Percentiles rank a stretch among this genome's conserved stretches.
phyloP scores from a whole-genome alignment of 2,329 filamentous ascomycete genomes.

The Neopestalotiopsis sp. region DNA sequence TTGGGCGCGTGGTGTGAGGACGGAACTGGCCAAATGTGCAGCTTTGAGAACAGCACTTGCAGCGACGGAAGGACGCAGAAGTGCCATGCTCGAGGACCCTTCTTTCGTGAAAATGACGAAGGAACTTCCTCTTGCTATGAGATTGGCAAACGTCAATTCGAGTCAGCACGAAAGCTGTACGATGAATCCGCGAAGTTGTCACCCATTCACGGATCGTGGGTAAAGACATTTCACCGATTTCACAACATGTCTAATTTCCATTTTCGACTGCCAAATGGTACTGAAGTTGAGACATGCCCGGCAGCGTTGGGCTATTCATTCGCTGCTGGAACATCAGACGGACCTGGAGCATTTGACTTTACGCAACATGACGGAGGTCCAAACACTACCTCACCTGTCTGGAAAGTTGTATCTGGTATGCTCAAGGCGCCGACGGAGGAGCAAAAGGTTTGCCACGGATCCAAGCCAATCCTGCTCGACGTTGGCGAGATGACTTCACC shows the following conservation, averaged over 20 bases:
- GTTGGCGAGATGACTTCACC: constrained; percentile 80
- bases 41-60: constrained; percentile 84
- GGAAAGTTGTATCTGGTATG: constrained; percentile 75
- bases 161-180: constrained; percentile 49
- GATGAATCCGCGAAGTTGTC: constrained; percentile 52
- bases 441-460: constrained; percentile 77
- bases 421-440: constrained; percentile 72
- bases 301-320: constrained; percentile 92
- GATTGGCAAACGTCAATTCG: constrained; percentile 75
- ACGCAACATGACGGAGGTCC: constrained; percentile 83
- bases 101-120: constrained; percentile 70
- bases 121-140: constrained; percentile 78
- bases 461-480: constrained; percentile 87
- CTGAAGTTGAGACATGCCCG: constrained; percentile 75
- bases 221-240: constrained; percentile 86
- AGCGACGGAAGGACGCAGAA: constrained; percentile 69
- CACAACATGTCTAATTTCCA: constrained; percentile 78
- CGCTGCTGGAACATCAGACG: constrained; percentile 89
- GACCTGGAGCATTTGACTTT: constrained; percentile 91
- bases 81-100: constrained; percentile 77
- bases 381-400: constrained; percentile 70
- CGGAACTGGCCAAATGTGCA: constrained; percentile 73
- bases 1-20: constrained; percentile 90
- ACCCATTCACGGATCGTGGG: constrained; percentile 64
- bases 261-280: constrained; percentile 77